Base-by-base conservation (phyloP, 179 eudicot genomes). In the Beta lomatogona region DNA sequence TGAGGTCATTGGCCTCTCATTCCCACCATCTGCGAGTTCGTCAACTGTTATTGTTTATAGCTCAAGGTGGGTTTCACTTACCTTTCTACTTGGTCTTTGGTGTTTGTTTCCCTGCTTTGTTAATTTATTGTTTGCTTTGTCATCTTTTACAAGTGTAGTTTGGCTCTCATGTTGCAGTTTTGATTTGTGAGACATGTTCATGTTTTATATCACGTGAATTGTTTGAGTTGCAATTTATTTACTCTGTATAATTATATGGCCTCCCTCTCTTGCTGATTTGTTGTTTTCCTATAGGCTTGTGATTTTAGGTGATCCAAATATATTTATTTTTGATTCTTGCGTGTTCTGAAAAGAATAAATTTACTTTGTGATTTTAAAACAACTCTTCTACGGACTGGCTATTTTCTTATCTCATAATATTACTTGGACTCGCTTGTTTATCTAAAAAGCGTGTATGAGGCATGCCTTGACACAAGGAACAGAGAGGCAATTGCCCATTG, bases 1-100 rank as follows among this genome's bases (percentile, higher is more conserved):
- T 60, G 99, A 94, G 87, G 98, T 97, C 71, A 93, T 91, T 82
- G 99, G 99, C 74, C 91, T 97, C 63, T 90, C 99, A 5, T 97
- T 93, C 89, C 92, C 94, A 63, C 95, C 93, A 52, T 90, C 97
- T 75, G 76, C 88, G 28, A 79, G 82, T 77, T 88, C 94, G 6
- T 86, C 93, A 66, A 86, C 95, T n/a, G 89, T 94, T 68, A 84
- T 93, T 60, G 86, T 91, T 73, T 97, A 97, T 79, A 94, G 98
- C 89, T 85, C 98, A 72, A 97, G 99, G 97, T 94, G 67, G 77
- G 71, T 67, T 77, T 61, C 77, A 64, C 12, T 76, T 72, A 50
- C 45, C 64, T 66, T 50, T 78, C 53, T 78, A 28, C 77, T 66
- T 58, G 13, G n/a, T 59, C 11, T n/a, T 22, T 22, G 25, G 8